Percentiles rank a stretch among this genome's conserved stretches.
These are phyloP conservation scores for Microstroma glucosiphilum DNA, from an alignment of 1,284 basidiomycete genomes.

Conservation along the genomic window DNA sequence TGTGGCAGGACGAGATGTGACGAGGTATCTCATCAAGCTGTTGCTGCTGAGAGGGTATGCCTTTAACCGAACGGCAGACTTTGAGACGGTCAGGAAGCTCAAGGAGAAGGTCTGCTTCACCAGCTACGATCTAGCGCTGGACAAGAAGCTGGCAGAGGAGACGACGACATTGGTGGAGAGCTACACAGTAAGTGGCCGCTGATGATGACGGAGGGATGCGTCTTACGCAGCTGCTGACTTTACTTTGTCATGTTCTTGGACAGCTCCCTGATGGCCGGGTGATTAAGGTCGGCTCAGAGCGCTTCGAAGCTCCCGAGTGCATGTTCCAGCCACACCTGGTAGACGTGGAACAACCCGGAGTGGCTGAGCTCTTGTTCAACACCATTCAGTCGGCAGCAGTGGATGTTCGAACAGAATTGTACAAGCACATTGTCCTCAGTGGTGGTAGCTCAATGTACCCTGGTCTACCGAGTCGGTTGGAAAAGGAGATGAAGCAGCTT, in stretches of 20 bases:
- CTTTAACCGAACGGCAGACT: slow-evolving; percentile 98
- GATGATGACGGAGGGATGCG: not conserved
- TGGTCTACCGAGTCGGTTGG: slow-evolving; percentile 86
- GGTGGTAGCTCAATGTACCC: slow-evolving; percentile 96
- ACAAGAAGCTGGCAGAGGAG: slow-evolving; percentile 88
- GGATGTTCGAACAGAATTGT: slow-evolving; percentile 82
- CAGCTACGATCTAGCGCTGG: slow-evolving; percentile 82
- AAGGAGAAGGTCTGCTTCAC: slow-evolving; percentile 97
- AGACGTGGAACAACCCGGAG: slow-evolving; percentile 91
- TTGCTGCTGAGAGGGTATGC: slow-evolving; percentile 97
- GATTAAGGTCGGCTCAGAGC: slow-evolving; percentile 96
- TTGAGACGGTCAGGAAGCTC: slow-evolving; percentile 96
- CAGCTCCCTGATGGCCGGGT: slow-evolving; percentile 90
- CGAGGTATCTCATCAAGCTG: slow-evolving; percentile 95
- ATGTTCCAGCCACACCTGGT: slow-evolving; percentile 99
- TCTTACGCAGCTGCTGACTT: not conserved
- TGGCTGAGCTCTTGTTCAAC: slow-evolving; percentile 94
- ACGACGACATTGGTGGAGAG: slow-evolving; percentile 93
- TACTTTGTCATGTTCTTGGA: not conserved
- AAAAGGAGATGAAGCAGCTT: slow-evolving; percentile 99
- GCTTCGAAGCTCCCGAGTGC: slow-evolving; percentile 99
- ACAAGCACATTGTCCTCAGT: slow-evolving; percentile 96
- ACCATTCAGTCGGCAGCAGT: slow-evolving; percentile 89
- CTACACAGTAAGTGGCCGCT: slow-evolving; percentile 68
- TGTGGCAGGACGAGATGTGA: slow-evolving; percentile 96